These are phyloP conservation scores for Andrographis paniculata DNA, from an alignment of 305 asterid species.

Conservation along the genomic window DNA sequence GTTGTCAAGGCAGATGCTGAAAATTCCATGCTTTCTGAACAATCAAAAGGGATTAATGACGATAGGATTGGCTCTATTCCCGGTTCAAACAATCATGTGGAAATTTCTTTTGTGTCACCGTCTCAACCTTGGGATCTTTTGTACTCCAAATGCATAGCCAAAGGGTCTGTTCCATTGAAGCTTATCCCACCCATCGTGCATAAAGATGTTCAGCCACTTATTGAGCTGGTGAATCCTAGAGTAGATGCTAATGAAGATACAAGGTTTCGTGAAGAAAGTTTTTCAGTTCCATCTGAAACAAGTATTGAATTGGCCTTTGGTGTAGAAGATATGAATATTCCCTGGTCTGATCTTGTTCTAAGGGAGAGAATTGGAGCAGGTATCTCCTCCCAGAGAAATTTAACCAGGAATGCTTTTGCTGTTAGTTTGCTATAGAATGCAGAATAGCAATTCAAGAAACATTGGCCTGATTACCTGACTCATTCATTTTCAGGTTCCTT, in stretches of 20 bases:
- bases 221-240: conserved; percentile 31
- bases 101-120: conserved; percentile 28
- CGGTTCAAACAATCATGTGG: conserved; percentile 48
- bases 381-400: conserved; percentile 13
- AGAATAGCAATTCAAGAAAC: too few species aligned
- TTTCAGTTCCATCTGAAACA: conserved; percentile 33
- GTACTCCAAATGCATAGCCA: conserved; percentile 32
- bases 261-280: conserved; percentile 48
- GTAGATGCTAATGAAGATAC: conserved; percentile 25
- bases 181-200: conserved; percentile 35
- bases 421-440: conserved; percentile 3
- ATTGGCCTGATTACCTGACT: conserved; percentile 7
- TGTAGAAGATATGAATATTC: conserved; percentile 72
- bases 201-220: conserved; percentile 33
- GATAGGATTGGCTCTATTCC: conserved; percentile 35
- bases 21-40: conserved; percentile 24
- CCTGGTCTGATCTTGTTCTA: conserved; percentile 80
- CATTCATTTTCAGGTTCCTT: conserved; percentile 68
- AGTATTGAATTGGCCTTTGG: conserved; percentile 43
- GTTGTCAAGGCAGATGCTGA: background rate
- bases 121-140: conserved; percentile 31
- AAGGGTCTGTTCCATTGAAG: conserved; percentile 31
- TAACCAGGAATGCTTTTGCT: background rate
- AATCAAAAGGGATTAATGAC: conserved; percentile 29
- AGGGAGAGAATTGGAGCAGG: conserved; percentile 96